Base-by-base conservation (phyloP, 2,329 filamentous ascomycete genomes). In the Talaromyces sp. region DNA sequence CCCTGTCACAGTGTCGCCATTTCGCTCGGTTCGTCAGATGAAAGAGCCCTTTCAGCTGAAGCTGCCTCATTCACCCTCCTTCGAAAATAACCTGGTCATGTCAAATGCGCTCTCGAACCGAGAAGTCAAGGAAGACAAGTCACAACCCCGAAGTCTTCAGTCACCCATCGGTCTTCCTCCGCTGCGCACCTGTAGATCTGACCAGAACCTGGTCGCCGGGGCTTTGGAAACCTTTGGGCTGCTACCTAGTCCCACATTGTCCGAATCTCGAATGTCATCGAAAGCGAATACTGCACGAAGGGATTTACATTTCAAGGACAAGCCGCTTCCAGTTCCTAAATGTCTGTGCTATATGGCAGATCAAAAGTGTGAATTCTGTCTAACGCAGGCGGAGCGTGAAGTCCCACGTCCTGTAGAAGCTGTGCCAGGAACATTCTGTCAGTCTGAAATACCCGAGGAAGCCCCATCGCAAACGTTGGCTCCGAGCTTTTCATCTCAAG, bases 11-110 rank as follows among this genome's bases (percentile, higher is more conserved):
- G 68, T 76, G 40, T 77, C 75, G 11, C 75, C 75, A 0, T 77
- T 77, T 60, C 74, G 75, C 16, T 77, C 75, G 1, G 75, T 77
- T 9, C 71, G 73, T 18, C 72, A 66, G 63, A 77, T 77, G 75
- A 77, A 76, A 52, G 70, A 76, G 57, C 75, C 75, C 14, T 76
- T 77, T 39, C 74, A 74, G 42, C 64, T 77, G 16, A 72, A 71
- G 61, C 67, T 77, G 12, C 74, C 75, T 8, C 61, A 67, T 6
- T 76, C 75, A 2, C 75, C 75, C 9, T 73, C 73, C 0, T 63
- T 67, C 33, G 75, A 77, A 46, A 69, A 65, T 16, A 66, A 60
- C 58, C 37, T 23, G 14, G 33, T 54, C 23, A 25, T 23, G 16
- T 31, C 48, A 46, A 63, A 2, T 37, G 67, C 58, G 66, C 14